Base-by-base conservation (phyloP, 768 basidiomycete species). In the Serpula lacrymans region DNA sequence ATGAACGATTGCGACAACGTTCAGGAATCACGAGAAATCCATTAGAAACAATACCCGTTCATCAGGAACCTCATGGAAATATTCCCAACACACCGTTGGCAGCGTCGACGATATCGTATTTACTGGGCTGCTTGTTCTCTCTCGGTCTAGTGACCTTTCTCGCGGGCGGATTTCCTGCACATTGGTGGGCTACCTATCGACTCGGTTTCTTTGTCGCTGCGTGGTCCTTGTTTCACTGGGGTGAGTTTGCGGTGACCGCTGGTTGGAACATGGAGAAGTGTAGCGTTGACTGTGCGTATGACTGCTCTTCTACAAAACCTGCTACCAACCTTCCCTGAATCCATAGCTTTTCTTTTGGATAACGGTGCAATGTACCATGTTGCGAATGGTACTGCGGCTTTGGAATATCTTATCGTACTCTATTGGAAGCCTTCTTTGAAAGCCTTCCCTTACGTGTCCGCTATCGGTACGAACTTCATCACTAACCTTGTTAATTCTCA, bases 231-330 rank as follows among this genome's bases (percentile, higher is more conserved):
- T 99, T 99, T 61, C 96, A 99, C 55, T 86, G 91, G 80, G 80
- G 77, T 10, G 96, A 99, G 60, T 98, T 93, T 55, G 87, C 85
- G 26, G 91, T 94, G 4, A 96, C 96, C 6, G 94, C 94, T 1
- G 90, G 90, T 17, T 98, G 90, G 86, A 98, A 98, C 62, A 67
- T 84, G 28, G 84, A 87, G 38, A 96, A 94, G 65, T 87, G 92
- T 55, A 89, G 82, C 44, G 79, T 96, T 6, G 89, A 93, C 57
- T 97, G 96, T 95, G 59, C 70, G 91, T 74, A 18, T 24, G 28
- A 11, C 23, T 34, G 24, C 37, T 16, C 5, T 42, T 26, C 32
- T 23, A 17, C 32, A 4, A 13, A 37, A 31, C 8, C 41, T 48
- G 10, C 50, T 1, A 2, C 8, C 32, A 48, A 28, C 10, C 18